Base-by-base conservation (phyloP, 768 basidiomycete genomes). In the Collybia nuda region DNA sequence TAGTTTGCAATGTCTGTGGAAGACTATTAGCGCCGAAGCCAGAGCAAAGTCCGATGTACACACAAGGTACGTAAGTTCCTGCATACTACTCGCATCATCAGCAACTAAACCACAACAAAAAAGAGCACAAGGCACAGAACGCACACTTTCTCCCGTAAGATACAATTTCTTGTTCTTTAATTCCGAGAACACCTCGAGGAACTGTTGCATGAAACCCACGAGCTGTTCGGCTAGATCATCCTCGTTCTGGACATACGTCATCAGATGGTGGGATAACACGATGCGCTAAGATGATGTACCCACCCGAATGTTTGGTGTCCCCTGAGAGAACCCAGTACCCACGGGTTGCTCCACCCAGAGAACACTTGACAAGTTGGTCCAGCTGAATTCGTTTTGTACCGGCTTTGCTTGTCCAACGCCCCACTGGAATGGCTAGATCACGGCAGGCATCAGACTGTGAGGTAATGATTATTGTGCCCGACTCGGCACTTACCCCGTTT, bases 301-400 rank as follows among this genome's bases (percentile, higher is more conserved):
- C 55, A 88, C 78, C 63, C 73, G 65, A 54, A 84, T 82, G 50
- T 83, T 80, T 0, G 88, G 86, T 12, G 53, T 70, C 15, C 88
- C 88, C 52, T 85, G 85, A 2, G 85, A 85, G 63, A 84, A 90
- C 0, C 88, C 88, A 4, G 88, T 90, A 4, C 88, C 88, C 24
- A 90, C 82, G 2, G 88, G 88, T 55, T 90, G 89, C 55, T 91
- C 89, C 9, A 90, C 79, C 74, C 78, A 91, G 15, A 90, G 67
- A 6, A 89, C 66, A 48, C 84, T 88, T 2, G 86, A 87, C 6
- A 90, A 72, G 58, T 90, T 90, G 0, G 88, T 90, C 88, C 88
- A 90, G 63, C 86, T 87, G 56, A 75, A 77, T 55, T 84, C 74
- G 47, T 89, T 90, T 5, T 63, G 71, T 0, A 77, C 85, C 2